Evolutionary conservation across 208 protist genomes (phyloP).

Genomic region (Wallacemonas rigidus): DNA sequence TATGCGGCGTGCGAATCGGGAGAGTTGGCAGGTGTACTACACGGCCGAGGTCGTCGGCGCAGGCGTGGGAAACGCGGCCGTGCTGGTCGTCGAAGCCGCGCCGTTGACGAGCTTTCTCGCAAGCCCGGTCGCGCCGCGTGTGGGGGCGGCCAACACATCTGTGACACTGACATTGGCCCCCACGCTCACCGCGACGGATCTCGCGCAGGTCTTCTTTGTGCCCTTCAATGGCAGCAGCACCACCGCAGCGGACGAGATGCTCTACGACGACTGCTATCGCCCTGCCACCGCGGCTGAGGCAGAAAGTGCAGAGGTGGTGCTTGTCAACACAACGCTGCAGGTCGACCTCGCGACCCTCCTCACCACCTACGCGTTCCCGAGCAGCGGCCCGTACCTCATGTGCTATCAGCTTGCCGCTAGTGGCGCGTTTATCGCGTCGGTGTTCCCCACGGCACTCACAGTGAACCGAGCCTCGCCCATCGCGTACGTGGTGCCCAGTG

Average conservation of each 20-base stretch:
- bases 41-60: conserved; percentile 73
- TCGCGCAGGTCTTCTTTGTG: conserved; percentile 80
- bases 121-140: conserved; percentile 54
- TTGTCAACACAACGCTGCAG: conserved; percentile 74
- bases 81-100: conserved; percentile 43
- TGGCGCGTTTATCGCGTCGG: conserved; percentile 54
- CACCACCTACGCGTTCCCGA: conserved; percentile 52
- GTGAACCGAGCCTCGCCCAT: conserved; percentile 72
- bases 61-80: conserved; percentile 28
- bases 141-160: conserved; percentile 55
- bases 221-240: conserved; percentile 35
- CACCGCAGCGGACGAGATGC: conserved; percentile 38
- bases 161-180: conserved; percentile 27
- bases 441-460: conserved; percentile 47
- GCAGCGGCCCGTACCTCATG: conserved; percentile 56
- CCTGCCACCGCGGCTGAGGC: conserved; percentile 51
- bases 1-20: conserved; percentile 59
- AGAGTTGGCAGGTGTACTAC: conserved; percentile 71
- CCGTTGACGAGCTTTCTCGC: conserved; percentile 61
- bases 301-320: conserved; percentile 22
- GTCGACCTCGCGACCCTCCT: conserved; percentile 35
- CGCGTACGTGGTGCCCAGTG: conserved; percentile 64
- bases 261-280: conserved; percentile 71
- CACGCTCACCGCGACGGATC: conserved; percentile 22
- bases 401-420: conserved; percentile 61